Base-by-base conservation (phyloP, 345 rosid genomes). In the Gossypium ekmanianum region DNA sequence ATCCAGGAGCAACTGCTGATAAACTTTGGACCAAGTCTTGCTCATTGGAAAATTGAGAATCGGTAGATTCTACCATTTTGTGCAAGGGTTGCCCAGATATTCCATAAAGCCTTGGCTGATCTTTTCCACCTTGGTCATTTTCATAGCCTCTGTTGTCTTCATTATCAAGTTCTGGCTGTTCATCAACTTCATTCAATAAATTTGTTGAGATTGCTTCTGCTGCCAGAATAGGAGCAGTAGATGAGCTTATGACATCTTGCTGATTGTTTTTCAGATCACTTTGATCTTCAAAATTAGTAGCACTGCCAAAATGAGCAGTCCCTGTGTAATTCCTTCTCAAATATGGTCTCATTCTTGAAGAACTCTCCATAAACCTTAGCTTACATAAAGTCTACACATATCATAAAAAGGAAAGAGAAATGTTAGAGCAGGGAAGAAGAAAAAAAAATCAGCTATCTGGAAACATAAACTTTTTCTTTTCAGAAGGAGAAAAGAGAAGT, bases 311-410 rank as follows among this genome's bases (percentile, higher is more conserved):
- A 88, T 95, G 98, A 87, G 92, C 88, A 74, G 88, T 89, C 69
- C 97, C 97, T 61, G 73, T 65, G 79, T 93, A 93, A 74, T 90
- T 82, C 84, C 93, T 90, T 82, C 92, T 90, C 85, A 95, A 82
- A 78, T 87, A 90, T 78, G 73, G 84, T 82, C 99, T 89, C 99
- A 93, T 95, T 88, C 99, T 90, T 39, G 97, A 91, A 77, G 97
- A 91, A 84, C 85, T 93, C 83, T 95, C 99, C 92, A 88, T 87
- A 69, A 88, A 84, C 82, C 93, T 98, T 74, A 91, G 87, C 94
- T 93, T 91, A 97, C 98, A 95, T 82, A 90, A 95, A 81, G 91
- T 77, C 99, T 95, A 82, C 72, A 83, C 45, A 76, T 75, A 62
- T 17, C 44, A 75, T 12, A 52, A 68, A 55, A 56, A 45, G 59